A percentile compares a stretch with the other conserved stretches of the same genome.
These are phyloP conservation scores for Wallacemonas sp. DNA, from an alignment of 208 protist species.

Conservation along the genomic window DNA sequence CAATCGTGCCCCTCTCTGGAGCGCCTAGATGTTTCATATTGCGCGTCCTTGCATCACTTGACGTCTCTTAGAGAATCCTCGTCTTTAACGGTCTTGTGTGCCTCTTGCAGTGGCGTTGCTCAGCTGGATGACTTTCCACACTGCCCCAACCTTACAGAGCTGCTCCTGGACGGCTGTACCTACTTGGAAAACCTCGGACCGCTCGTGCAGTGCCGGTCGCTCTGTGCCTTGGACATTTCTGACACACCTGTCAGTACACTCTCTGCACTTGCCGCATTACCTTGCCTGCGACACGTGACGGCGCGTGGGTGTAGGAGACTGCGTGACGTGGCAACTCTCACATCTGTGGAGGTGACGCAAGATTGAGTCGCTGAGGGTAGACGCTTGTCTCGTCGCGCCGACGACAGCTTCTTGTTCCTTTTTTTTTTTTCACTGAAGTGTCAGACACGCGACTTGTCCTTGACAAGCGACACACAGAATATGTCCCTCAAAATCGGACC, in stretches of 20 bases:
- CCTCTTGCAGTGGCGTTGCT: neutral
- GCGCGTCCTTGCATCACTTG: neutral
- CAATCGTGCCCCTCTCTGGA: neutral
- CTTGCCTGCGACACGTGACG: neutral
- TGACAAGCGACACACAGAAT: too few species aligned
- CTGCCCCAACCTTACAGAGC: neutral
- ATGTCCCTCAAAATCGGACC: too few species aligned
- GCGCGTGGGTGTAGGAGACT: neutral
- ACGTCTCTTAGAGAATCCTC: neutral
- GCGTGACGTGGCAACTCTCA: constrained; percentile 2
- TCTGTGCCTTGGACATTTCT: neutral
- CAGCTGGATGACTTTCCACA: neutral
- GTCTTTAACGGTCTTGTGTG: neutral
- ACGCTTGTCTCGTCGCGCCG: too few species aligned
- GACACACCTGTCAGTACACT: neutral
- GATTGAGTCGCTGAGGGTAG: too few species aligned
- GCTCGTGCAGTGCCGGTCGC: neutral
- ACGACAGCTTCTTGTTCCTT: too few species aligned
- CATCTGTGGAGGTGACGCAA: too few species aligned
- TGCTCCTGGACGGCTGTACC: neutral
- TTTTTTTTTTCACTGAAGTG: too few species aligned
- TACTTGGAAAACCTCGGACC: neutral
- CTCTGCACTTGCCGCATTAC: neutral
- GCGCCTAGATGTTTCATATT: neutral
- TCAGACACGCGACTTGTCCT: too few species aligned